Conservation (phyloP, 495 filamentous ascomycete genomes). For the Cenococcum geophilum region DNA sequence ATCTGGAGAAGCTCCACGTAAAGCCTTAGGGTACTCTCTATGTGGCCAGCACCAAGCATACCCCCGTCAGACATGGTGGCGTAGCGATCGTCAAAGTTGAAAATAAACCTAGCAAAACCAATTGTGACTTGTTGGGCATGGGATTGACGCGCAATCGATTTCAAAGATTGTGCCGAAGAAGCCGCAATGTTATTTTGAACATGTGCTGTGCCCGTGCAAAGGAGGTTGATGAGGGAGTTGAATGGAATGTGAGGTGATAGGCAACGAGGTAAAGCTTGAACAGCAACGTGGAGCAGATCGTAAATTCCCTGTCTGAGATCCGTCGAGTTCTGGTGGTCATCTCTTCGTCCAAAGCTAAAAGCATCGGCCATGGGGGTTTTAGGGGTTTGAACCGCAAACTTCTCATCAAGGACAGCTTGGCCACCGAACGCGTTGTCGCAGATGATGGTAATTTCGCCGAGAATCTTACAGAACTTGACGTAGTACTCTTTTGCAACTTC, state of each 20-base stretch:
- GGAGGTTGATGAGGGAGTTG: constrained; percentile 87
- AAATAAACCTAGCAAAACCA: constrained; percentile 93
- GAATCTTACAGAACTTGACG: constrained; percentile 81
- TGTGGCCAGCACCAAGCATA: constrained; percentile 90
- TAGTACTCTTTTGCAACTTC: constrained; percentile 79
- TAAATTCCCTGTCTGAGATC: constrained; percentile 95
- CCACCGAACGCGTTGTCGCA: constrained; percentile 97
- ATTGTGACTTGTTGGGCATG: constrained; percentile 95
- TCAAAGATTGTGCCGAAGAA: constrained; percentile 86
- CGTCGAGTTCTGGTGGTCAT: constrained; percentile 64
- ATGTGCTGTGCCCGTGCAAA: constrained; percentile 95
- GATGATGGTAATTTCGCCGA: constrained; percentile 90
- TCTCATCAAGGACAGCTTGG: constrained; percentile 90
- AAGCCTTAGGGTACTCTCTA: constrained; percentile 84
- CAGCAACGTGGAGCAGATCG: constrained; percentile 88
- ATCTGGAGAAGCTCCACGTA: constrained; percentile 93
- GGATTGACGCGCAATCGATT: constrained; percentile 87
- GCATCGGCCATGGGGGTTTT: constrained; percentile 93
- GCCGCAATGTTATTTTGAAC: constrained; percentile 86
- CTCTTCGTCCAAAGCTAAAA: constrained; percentile 78
- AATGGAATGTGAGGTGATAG: constrained; percentile 86
- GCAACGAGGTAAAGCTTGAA: constrained; percentile 89
- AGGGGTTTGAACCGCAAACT: constrained; percentile 75
- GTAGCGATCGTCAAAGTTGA: constrained; percentile 95
- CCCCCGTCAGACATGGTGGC: constrained; percentile 97